phyloP scores from a whole-genome alignment of 345 rosid species.

The Angophora floribunda region DNA sequence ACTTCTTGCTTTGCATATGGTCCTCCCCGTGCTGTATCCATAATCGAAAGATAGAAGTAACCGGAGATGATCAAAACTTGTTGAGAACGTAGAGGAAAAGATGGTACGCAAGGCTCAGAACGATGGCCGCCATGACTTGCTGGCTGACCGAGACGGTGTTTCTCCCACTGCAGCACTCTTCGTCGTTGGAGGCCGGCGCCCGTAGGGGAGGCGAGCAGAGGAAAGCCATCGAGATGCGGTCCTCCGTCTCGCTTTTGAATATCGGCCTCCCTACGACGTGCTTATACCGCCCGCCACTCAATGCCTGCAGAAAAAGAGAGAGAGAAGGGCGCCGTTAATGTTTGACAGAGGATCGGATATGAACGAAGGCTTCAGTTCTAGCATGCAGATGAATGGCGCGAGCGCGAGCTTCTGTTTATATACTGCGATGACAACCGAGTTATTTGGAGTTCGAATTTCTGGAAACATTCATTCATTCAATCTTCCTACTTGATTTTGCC shows the following conservation, averaged over 20 bases:
- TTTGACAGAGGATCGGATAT: neutral
- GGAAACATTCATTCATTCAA: neutral
- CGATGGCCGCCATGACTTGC: constrained; percentile 39
- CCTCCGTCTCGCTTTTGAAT: constrained; percentile 22
- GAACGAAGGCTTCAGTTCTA: neutral
- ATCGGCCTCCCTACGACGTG: constrained; percentile 60
- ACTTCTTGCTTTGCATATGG: neutral
- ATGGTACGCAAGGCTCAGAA: constrained; percentile 42
- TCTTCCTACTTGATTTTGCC: neutral
- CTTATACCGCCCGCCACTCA: constrained; percentile 46
- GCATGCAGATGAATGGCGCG: neutral
- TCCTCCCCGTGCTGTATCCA: neutral
- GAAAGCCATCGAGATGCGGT: constrained; percentile 43
- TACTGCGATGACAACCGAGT: neutral
- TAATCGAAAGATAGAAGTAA: neutral
- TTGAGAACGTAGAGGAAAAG: constrained; percentile 22
- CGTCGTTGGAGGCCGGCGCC: neutral
- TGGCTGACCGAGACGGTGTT: constrained; percentile 49
- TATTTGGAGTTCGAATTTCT: neutral
- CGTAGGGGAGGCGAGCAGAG: constrained; percentile 28
- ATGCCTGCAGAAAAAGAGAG: constrained; percentile 7
- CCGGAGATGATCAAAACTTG: constrained; percentile 4
- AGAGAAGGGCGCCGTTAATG: neutral
- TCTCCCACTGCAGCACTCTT: neutral
- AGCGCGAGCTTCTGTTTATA: neutral